These are phyloP conservation scores for Elsinoe batatas DNA, from an alignment of 2,329 filamentous ascomycete genomes.

Conservation along the genomic window DNA sequence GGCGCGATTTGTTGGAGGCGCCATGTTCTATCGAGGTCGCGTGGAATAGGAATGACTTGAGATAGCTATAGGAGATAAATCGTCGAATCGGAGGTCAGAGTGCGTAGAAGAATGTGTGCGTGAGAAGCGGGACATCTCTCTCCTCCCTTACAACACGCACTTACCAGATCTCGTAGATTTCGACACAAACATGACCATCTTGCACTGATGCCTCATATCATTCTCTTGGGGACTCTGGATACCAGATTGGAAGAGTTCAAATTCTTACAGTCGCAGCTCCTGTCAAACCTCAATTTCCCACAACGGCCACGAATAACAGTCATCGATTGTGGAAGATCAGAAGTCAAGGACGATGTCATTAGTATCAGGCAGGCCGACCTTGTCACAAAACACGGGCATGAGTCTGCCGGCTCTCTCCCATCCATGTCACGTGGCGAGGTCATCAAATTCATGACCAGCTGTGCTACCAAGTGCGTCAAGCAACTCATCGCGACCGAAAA, in stretches of 20 bases:
- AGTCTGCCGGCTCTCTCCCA: constrained; percentile 23
- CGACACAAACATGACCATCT: neutral
- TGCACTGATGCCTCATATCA: constrained; percentile 31
- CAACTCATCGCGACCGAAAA: constrained; percentile 45
- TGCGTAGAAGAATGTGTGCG: neutral
- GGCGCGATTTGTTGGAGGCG: constrained; percentile 46
- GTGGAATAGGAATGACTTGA: neutral
- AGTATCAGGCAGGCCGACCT: constrained; percentile 37
- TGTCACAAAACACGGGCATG: constrained; percentile 26
- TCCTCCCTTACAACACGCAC: too few species aligned
- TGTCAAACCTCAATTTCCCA: constrained; percentile 13
- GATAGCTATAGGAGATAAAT: neutral
- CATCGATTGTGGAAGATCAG: constrained; percentile 47
- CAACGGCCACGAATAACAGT: constrained; percentile 31
- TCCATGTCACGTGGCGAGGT: constrained; percentile 44
- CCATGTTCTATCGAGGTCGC: constrained; percentile 32
- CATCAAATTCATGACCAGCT: constrained; percentile 45
- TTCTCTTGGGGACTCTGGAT: constrained; percentile 54
- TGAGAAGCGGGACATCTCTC: too few species aligned
- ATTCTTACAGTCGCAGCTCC: constrained; percentile 43
- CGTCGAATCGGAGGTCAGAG: neutral
- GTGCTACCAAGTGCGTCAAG: constrained; percentile 36
- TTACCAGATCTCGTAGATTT: neutral
- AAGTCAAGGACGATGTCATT: constrained; percentile 38
- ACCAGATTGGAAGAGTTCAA: constrained; percentile 53